Conservation (phyloP, 176 grass and related monocot species). For the maize (Zea mays) region Zm-B73-REFERENCE-NAM-5.0 NC_050096.1:76772501-76773000, state of each 20-base stretch:
- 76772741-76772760: too few relatives aligned
- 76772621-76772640: slow-evolving; percentile 24
- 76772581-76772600: background rate
- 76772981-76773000: background rate
- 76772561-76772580: slow-evolving; percentile 34
- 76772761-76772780: too few relatives aligned
- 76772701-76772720: background rate
- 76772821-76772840: background rate
- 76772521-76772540: too few relatives aligned
- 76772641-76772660: slow-evolving; percentile 41
- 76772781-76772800: too few relatives aligned
- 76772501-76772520: too few relatives aligned
- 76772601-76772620: background rate
- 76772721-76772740: background rate
- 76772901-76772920: background rate
- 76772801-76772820: too few relatives aligned
- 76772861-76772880: slow-evolving; percentile 27
- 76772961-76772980: background rate
- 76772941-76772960: slow-evolving; percentile 32
- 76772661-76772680: slow-evolving; percentile 36
- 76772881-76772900: background rate
- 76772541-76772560: slow-evolving; percentile 38
- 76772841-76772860: background rate
- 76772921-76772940: slow-evolving; percentile 19
- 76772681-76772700: slow-evolving; percentile 9